Evolutionary conservation across 164 flowering plant genomes (phyloP).

Genomic region (Aristolochia contorta): DNA sequence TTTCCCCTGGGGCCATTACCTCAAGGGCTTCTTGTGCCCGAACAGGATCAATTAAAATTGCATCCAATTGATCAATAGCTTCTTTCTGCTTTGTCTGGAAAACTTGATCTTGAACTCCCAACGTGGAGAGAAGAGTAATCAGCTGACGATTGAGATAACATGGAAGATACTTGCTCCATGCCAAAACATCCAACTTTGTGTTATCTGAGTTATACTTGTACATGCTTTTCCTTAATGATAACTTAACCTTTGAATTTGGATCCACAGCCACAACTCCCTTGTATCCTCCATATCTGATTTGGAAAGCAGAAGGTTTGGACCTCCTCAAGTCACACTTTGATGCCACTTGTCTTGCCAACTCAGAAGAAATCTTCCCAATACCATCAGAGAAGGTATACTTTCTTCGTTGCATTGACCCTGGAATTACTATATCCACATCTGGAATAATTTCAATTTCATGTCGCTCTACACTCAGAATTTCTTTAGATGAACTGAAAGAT

Average conservation of each 20-base stretch:
- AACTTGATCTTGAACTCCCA: constrained; percentile 55
- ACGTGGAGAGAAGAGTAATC: constrained; percentile 78
- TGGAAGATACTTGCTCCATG: constrained; percentile 70
- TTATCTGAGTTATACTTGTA: constrained; percentile 50
- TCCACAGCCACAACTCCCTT: constrained; percentile 94
- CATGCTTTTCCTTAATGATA: constrained; percentile 77
- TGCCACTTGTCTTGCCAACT: constrained; percentile 60
- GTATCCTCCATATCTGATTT: constrained; percentile 79
- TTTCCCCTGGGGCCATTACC: constrained; percentile 71
- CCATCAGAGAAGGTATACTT: constrained; percentile 81
- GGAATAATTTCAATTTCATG: constrained; percentile 47
- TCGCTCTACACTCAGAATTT: constrained; percentile 45
- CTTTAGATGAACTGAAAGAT: constrained; percentile 73
- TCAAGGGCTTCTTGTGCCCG: constrained; percentile 54
- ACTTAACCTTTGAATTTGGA: constrained; percentile 43
- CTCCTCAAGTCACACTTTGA: constrained; percentile 37
- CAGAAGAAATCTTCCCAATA: constrained; percentile 84
- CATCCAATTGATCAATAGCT: constrained; percentile 45
- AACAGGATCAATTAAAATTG: constrained; percentile 46
- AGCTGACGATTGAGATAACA: constrained; percentile 79
- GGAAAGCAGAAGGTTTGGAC: constrained; percentile 71
- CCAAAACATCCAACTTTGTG: constrained; percentile 58
- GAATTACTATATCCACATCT: constrained; percentile 37
- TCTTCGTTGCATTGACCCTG: constrained; percentile 21
- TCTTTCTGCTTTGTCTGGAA: constrained; percentile 62